Conservation (phyloP, 495 filamentous ascomycete genomes). For the Aspergillus homomorphus region DNA sequence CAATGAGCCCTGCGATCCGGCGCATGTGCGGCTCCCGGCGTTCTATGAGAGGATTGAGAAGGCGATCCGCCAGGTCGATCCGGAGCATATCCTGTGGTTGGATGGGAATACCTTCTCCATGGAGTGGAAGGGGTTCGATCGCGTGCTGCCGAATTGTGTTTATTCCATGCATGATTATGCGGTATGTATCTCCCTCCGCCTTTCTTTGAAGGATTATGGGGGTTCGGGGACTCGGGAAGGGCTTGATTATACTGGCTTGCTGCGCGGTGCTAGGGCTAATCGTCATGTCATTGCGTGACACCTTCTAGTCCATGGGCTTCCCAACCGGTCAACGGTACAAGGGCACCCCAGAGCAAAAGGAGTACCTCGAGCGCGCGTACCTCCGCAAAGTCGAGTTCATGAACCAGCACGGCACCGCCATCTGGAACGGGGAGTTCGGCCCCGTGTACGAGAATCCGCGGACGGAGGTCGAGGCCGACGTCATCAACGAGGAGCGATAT, state of each 20-base stretch:
- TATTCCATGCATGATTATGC: constrained; percentile 64
- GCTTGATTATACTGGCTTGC: too few relatives aligned
- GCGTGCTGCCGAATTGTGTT: constrained; percentile 53
- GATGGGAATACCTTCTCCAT: constrained; percentile 67
- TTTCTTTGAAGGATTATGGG: too few relatives aligned
- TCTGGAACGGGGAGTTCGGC: constrained; percentile 69
- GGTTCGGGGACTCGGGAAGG: too few relatives aligned
- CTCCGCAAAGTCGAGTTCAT: constrained; percentile 58
- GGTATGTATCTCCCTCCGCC: constrained; percentile 13
- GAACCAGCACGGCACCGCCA: constrained; percentile 48
- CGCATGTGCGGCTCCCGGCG: constrained; percentile 50
- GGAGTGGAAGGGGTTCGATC: constrained; percentile 46
- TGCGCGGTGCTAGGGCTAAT: neutral
- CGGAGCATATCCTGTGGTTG: constrained; percentile 60
- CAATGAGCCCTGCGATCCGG: constrained; percentile 62
- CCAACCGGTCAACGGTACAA: constrained; percentile 50
- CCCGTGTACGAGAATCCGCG: constrained; percentile 53
- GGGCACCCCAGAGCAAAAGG: constrained; percentile 51
- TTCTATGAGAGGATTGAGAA: constrained; percentile 59
- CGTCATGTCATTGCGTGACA: too few relatives aligned
- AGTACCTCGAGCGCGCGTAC: constrained; percentile 44
- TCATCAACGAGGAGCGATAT: constrained; percentile 52
- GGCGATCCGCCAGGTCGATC: constrained; percentile 56
- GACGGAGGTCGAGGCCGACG: constrained; percentile 32
- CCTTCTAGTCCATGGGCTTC: constrained; percentile 56